Evolutionary conservation across 768 basidiomycete species (phyloP).

Genomic region (Holtermannia corniformis): DNA sequence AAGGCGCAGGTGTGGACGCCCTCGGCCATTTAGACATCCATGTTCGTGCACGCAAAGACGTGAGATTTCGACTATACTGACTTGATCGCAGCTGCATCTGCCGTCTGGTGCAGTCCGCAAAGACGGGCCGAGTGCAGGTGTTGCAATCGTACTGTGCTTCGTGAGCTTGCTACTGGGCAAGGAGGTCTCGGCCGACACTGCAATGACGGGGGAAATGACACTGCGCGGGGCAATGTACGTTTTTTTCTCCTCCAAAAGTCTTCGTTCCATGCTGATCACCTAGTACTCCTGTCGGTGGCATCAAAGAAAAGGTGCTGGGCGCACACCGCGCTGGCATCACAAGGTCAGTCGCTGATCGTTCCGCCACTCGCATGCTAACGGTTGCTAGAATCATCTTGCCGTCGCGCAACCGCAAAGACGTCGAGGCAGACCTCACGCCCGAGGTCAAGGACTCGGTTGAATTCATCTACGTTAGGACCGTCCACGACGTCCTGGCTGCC

Average conservation of each 20-base stretch:
- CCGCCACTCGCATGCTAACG: background rate
- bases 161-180: constrained; percentile 73
- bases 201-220: constrained; percentile 93
- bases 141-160: constrained; percentile 81
- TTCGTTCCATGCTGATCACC: background rate
- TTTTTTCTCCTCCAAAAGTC: background rate
- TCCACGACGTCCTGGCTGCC: constrained; percentile 70
- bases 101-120: constrained; percentile 88
- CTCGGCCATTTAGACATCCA: constrained; percentile 76
- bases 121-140: constrained; percentile 83
- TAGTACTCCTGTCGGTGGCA: constrained; percentile 56
- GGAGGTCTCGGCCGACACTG: constrained; percentile 60
- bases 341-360: constrained; percentile 13
- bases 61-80: background rate
- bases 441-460: constrained; percentile 66
- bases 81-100: constrained; percentile 57
- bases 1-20: constrained; percentile 11
- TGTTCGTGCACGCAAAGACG: constrained; percentile 13
- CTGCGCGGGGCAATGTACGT: constrained; percentile 30
- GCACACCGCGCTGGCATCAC: constrained; percentile 77
- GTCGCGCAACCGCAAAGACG: constrained; percentile 73
- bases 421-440: constrained; percentile 67
- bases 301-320: constrained; percentile 78
- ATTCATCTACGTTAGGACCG: constrained; percentile 69
- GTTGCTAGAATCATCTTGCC: constrained; percentile 64